Conservation (phyloP, 805 yeast species). For the Cephaloascus fragrans region DNA sequence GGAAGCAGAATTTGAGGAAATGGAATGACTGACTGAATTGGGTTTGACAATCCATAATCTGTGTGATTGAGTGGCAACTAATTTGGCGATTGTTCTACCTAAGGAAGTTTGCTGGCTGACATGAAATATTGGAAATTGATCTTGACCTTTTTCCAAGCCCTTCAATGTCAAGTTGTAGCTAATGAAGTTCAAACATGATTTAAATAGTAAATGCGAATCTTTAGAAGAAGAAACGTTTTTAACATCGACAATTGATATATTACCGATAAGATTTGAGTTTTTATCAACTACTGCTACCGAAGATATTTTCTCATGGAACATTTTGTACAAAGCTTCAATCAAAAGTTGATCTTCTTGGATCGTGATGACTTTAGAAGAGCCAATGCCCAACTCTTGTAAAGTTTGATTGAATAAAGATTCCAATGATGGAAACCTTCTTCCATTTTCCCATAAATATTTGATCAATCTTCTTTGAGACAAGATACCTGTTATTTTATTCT, state of each 20-base stretch:
- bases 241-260: constrained; percentile 91
- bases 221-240: constrained; percentile 80
- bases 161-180: constrained; percentile 78
- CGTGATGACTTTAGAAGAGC: constrained; percentile 60
- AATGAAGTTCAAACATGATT: constrained; percentile 80
- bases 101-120: constrained; percentile 72
- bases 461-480: constrained; percentile 85
- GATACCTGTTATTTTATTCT: constrained; percentile 63
- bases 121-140: constrained; percentile 93
- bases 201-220: constrained; percentile 72
- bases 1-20: constrained; percentile 8
- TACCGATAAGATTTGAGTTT: constrained; percentile 69
- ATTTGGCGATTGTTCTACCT: constrained; percentile 84
- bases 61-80: constrained; percentile 92
- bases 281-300: constrained; percentile 90
- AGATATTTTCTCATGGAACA: constrained; percentile 78
- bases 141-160: constrained; percentile 91
- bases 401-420: constrained; percentile 66
- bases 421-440: constrained; percentile 72
- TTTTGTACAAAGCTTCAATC: constrained; percentile 76
- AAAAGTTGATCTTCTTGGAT: constrained; percentile 81
- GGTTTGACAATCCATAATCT: constrained; percentile 79
- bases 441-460: constrained; percentile 85
- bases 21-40: constrained; percentile 1
- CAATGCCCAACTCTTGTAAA: constrained; percentile 66